A percentile compares a stretch with the other conserved stretches of the same genome.
Conservation (phyloP, 2,329 filamentous ascomycete species). For the Fusarium metavorans region DNA sequence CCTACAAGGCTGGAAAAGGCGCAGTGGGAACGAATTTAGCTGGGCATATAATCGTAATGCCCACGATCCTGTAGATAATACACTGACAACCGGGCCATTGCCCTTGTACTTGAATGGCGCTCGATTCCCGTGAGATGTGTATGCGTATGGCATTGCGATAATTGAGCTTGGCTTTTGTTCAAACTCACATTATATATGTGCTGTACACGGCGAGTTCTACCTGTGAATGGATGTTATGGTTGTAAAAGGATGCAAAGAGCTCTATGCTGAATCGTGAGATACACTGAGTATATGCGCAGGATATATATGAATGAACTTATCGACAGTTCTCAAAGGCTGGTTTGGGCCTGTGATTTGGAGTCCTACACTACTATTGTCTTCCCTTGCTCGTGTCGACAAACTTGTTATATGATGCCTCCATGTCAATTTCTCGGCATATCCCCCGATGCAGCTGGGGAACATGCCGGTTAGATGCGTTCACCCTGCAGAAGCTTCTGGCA, state of each 20-base stretch:
- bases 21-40: conserved; percentile 14
- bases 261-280: neutral
- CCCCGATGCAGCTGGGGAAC: neutral
- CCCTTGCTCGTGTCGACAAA: neutral
- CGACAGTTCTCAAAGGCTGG: too few relatives aligned
- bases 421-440: neutral
- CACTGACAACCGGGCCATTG: neutral
- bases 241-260: neutral
- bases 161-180: neutral
- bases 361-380: neutral
- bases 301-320: neutral
- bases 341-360: neutral
- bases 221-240: too few relatives aligned
- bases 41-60: conserved; percentile 10
- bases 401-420: neutral
- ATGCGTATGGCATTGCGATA: neutral
- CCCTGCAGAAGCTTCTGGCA: neutral
- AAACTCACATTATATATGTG: neutral
- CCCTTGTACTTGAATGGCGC: neutral
- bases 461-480: neutral
- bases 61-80: conserved; percentile 6
- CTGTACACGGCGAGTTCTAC: neutral
- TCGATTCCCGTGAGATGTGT: neutral
- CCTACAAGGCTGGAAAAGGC: neutral
- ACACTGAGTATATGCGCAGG: too few relatives aligned